Base-by-base conservation (phyloP, 768 basidiomycete genomes). In the Cubamyces lactineus region DNA sequence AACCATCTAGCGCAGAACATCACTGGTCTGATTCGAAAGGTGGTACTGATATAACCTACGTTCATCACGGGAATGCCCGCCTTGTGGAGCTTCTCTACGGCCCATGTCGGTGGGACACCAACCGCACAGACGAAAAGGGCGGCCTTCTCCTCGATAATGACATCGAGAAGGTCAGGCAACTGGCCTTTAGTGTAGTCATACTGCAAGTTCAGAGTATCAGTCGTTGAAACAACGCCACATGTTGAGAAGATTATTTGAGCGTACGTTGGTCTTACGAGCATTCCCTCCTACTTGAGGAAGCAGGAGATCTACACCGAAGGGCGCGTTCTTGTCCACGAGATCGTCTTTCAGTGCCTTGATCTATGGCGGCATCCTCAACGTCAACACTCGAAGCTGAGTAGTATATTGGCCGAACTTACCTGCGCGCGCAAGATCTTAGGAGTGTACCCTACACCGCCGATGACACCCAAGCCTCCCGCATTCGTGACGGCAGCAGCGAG, bases 401-500 rank as follows among this genome's bases (percentile, higher is more conserved):
- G 13, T 47, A 39, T 9, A 34, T 13, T 47, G 46, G 23, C 9
- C 24, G 19, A 41, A 66, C 79, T 60, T 63, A 91, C 92, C 81
- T 94, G 93, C 67, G 84, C 79, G 46, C 88, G 84, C 23, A 94
- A 82, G 53, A 91, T 80, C 74, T 89, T 91, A 21, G 91, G 91
- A 2, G 93, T 92, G 72, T 89, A 94, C 0, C 92, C 92, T 34
- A 90, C 80, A 56, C 95, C 95, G 40, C 95, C 95, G 63, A 98
- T 93, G 53, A 96, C 93, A 64, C 95, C 95, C 45, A 97, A 68
- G 53, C 95, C 95, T 50, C 95, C 94, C 26, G 94, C 95, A 69
- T 96, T 97, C 46, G 92, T 93, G 59, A 96, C 94, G 41, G 92
- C 94, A 42, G 94, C 95, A 17, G 94, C 94, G 24, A 96, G 85